phyloP scores from a whole-genome alignment of 2,329 filamentous ascomycete genomes.

The Blastomyces gilchristii region DNA sequence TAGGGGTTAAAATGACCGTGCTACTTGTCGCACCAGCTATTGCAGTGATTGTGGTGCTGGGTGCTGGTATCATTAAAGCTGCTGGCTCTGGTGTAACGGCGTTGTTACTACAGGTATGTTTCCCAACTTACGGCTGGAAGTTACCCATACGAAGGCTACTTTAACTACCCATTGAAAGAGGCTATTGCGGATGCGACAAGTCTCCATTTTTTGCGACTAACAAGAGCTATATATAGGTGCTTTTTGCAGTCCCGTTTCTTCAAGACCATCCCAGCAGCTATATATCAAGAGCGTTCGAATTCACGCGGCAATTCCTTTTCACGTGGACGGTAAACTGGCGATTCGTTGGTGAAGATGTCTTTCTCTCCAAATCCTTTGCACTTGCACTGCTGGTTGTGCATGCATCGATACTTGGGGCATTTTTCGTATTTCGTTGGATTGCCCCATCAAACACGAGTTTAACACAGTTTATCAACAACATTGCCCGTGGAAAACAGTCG shows the following conservation, averaged over 20 bases:
- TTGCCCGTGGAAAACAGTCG: constrained; percentile 46
- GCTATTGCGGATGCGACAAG: neutral
- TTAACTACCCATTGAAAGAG: neutral
- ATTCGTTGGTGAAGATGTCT: constrained; percentile 74
- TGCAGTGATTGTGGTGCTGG: constrained; percentile 64
- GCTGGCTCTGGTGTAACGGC: constrained; percentile 63
- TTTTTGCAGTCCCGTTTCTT: constrained; percentile 57
- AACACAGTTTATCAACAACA: constrained; percentile 43
- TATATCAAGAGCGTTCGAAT: constrained; percentile 72
- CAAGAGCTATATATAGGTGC: constrained; percentile 33
- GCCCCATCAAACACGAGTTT: constrained; percentile 54
- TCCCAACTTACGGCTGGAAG: constrained; percentile 8
- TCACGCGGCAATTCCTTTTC: constrained; percentile 84
- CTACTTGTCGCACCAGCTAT: constrained; percentile 74
- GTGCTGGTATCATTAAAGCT: constrained; percentile 54
- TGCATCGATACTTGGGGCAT: constrained; percentile 52
- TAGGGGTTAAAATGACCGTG: constrained; percentile 93
- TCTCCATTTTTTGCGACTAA: neutral
- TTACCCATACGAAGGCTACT: neutral
- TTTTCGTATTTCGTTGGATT: constrained; percentile 61
- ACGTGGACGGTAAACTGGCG: constrained; percentile 99
- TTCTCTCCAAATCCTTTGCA: constrained; percentile 63
- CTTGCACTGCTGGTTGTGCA: constrained; percentile 57
- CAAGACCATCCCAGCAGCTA: constrained; percentile 58
- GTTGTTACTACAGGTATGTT: constrained; percentile 61